Percentiles rank a stretch among this genome's conserved stretches.
Evolutionary conservation across 2,329 filamentous ascomycete species (phyloP).

Genomic region (Aspergillus ochraceoroseus): DNA sequence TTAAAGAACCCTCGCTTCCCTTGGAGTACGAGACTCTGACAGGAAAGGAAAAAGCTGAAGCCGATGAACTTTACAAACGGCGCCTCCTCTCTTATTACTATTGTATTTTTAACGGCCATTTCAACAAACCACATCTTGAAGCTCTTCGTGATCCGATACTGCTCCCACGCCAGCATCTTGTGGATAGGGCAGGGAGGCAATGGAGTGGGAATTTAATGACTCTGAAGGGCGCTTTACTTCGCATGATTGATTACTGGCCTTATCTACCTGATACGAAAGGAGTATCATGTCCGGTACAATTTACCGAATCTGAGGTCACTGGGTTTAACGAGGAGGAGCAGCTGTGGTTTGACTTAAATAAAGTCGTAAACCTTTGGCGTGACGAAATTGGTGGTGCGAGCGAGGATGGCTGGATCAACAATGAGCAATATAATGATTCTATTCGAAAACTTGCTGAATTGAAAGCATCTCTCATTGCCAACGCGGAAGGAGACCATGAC

Average conservation of each 20-base stretch:
- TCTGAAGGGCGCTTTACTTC: constrained; percentile 21
- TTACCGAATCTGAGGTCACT: constrained; percentile 1
- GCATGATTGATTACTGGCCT: constrained; percentile 16
- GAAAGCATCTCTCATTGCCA: constrained; percentile 9
- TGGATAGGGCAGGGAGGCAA: constrained; percentile 21
- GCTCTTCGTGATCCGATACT: constrained; percentile 20
- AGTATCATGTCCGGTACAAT: constrained; percentile 6
- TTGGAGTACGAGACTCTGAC: constrained; percentile 18
- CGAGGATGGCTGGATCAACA: constrained; percentile 17
- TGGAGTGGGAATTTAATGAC: constrained; percentile 25
- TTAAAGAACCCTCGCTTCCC: constrained; percentile 17
- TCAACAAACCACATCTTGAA: constrained; percentile 23
- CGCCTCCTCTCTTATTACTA: constrained; percentile 21
- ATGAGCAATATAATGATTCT: constrained; percentile 13
- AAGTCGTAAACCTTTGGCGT: constrained; percentile 8
- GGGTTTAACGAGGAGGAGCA: constrained; percentile 11
- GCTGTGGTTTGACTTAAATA: constrained; percentile 12
- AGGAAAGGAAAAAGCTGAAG: constrained; percentile 16
- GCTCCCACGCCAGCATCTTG: constrained; percentile 20
- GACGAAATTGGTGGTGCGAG: constrained; percentile 12
- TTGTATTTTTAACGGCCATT: constrained; percentile 21
- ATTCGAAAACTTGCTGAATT: constrained; percentile 10
- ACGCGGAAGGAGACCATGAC: constrained; percentile 9
- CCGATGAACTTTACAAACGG: constrained; percentile 18
- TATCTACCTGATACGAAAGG: constrained; percentile 5